Evolutionary conservation across 176 grass and related monocot species (phyloP).

Genomic region (Triticum dicoccoides): DNA sequence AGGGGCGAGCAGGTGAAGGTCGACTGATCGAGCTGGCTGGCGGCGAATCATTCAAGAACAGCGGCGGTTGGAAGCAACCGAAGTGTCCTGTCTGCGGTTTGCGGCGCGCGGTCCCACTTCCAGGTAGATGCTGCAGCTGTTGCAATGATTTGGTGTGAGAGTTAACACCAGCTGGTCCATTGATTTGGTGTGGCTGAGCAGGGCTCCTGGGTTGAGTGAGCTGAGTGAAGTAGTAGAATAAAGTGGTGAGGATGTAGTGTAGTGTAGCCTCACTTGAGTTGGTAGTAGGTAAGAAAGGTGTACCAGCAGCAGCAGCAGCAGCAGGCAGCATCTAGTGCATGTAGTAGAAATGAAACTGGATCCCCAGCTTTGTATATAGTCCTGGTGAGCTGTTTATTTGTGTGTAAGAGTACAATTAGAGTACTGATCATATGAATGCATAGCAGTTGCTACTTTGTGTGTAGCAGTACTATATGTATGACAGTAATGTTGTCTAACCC

Average conservation of each 20-base stretch:
- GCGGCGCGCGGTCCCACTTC: background rate
- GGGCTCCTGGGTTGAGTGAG: background rate
- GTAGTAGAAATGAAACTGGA: background rate
- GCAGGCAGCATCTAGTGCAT: background rate
- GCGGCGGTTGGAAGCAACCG: background rate
- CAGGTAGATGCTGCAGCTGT: background rate
- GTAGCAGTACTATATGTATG: no score
- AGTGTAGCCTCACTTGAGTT: background rate
- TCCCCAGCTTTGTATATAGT: background rate
- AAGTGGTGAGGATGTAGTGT: slow-evolving; percentile 11
- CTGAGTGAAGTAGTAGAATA: background rate
- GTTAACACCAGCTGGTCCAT: background rate
- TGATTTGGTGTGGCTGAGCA: background rate
- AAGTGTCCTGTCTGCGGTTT: background rate
- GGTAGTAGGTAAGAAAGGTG: background rate
- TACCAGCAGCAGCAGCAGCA: background rate
- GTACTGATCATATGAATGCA: background rate
- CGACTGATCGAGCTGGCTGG: slow-evolving; percentile 24
- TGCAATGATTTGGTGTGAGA: background rate
- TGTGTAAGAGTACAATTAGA: background rate
- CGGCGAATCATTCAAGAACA: background rate
- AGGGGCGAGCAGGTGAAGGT: slow-evolving; percentile 45
- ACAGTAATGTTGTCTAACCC: no score
- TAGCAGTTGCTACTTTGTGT: no score
- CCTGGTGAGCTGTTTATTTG: background rate